Percentiles rank a stretch among this genome's conserved stretches.
phyloP scores from a whole-genome alignment of 176 grass and related monocot species.

The Aechmea fasciata region DNA sequence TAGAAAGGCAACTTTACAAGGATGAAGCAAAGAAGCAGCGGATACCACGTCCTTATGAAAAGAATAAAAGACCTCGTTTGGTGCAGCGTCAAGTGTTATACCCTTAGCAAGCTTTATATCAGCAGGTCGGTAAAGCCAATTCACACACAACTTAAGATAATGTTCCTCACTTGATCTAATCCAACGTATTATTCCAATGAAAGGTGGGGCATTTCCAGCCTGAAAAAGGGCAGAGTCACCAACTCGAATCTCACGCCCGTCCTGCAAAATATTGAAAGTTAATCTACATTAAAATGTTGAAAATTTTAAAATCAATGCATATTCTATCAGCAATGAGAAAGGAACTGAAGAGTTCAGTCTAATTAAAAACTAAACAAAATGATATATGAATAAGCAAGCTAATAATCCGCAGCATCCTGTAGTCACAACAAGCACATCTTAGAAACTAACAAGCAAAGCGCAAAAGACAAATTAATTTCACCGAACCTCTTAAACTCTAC shows the following conservation, averaged over 20 bases:
- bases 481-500: too few relatives aligned
- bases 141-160: slow-evolving; percentile 51
- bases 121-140: slow-evolving; percentile 71
- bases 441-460: too few relatives aligned
- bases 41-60: slow-evolving; percentile 71
- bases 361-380: too few relatives aligned
- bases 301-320: neutral
- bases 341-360: too few relatives aligned
- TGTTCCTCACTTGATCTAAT: slow-evolving; percentile 39
- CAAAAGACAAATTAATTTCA: too few relatives aligned
- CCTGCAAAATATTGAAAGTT: slow-evolving; percentile 35
- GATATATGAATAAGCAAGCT: too few relatives aligned
- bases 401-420: too few relatives aligned
- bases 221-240: slow-evolving; percentile 68
- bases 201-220: slow-evolving; percentile 49
- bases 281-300: neutral
- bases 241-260: slow-evolving; percentile 54
- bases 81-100: slow-evolving; percentile 39
- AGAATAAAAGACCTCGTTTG: slow-evolving; percentile 81
- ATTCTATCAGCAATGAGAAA: neutral
- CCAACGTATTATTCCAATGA: slow-evolving; percentile 77
- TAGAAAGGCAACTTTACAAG: slow-evolving; percentile 81
- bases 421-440: too few relatives aligned
- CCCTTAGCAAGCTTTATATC: slow-evolving; percentile 70
- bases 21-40: slow-evolving; percentile 62